These are phyloP conservation scores for Cladosporium velox DNA, from an alignment of 2,329 filamentous ascomycete species.

Conservation along the genomic window DNA sequence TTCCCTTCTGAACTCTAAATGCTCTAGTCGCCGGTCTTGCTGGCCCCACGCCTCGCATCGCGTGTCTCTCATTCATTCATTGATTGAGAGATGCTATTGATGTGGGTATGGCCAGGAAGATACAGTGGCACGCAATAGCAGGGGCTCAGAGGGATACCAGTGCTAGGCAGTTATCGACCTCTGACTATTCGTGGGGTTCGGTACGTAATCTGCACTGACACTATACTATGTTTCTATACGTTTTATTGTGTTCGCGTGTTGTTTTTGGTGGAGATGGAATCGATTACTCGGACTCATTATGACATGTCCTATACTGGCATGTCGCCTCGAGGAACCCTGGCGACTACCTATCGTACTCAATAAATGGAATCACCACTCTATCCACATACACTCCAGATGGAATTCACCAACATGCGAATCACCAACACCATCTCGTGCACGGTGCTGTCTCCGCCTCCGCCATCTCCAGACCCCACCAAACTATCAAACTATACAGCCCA, in stretches of 20 bases:
- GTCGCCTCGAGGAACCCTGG: too few relatives aligned
- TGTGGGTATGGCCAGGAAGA: not conserved
- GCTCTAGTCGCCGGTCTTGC: slow-evolving; percentile 9
- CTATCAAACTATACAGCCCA: slow-evolving; percentile 14
- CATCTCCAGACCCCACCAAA: slow-evolving; percentile 14
- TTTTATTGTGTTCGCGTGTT: not conserved
- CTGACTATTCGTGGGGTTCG: slow-evolving; percentile 2
- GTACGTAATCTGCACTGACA: slow-evolving; percentile 19
- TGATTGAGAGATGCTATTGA: not conserved
- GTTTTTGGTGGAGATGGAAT: not conserved
- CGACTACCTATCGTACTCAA: not conserved
- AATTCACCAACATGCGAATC: not conserved
- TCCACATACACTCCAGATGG: not conserved
- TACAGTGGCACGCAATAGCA: not conserved
- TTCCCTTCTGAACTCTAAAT: not conserved
- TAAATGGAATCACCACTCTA: not conserved
- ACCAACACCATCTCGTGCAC: slow-evolving; percentile 3
- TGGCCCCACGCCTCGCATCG: slow-evolving; percentile 9
- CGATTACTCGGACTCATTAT: not conserved
- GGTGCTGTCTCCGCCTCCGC: slow-evolving; percentile 5
- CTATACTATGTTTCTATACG: not conserved
- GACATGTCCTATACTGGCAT: not conserved
- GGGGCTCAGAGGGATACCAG: slow-evolving; percentile 7
- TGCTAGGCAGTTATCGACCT: slow-evolving; percentile 20
- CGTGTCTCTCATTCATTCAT: not conserved